Evolutionary conservation across 2,329 filamentous ascomycete species (phyloP), one percentile per base, ranked within the genome.

Genomic region (Diaporthe ampelina): DNA sequence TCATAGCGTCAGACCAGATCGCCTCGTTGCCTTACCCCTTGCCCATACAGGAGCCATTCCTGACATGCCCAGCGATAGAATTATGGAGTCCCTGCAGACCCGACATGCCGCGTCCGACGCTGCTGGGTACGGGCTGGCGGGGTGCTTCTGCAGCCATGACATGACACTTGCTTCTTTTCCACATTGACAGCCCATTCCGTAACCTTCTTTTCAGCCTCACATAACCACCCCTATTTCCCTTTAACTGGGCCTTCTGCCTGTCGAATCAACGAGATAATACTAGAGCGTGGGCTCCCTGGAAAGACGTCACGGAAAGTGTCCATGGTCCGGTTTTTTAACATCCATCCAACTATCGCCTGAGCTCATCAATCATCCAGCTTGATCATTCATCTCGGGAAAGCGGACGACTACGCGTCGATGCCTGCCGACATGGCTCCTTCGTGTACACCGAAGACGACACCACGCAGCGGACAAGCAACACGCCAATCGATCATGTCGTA

Each of bases 81-180:
- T 45, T 63, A 43, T 72, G 70, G 69, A 15, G 15, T n/a, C 58
- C 57, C 68, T 74, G 67, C 67, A 71, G 57, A 43, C 19, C 54
- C 35, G 54, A 19, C 26, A 11, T 72, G 70, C 73, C 52, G 70
- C 58, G 68, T 29, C 45, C 72, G 57, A 70, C 70, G 35, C 63
- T 73, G 68, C 50, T 50, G 37, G 40, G 54, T 69, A 43, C 70
- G 61, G 48, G 45, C 71, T 40, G 58, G 57, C 70, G 70, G 74
- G 52, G 63, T 56, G 71, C 69, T 70, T 50, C 74, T 75, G 74
- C 74, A 73, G 69, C 11, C 32, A 73, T 75, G 70, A 52, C 71
- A 73, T 73, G 71, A 75, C 43, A 61, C 43, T 54, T 72, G 70
- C 70, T 63, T 72, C 57, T 40, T 58, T 24, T 52, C 21, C 56